Base-by-base conservation (phyloP, 2,329 filamentous ascomycete species). In the Sclerotinia nivalis region DNA sequence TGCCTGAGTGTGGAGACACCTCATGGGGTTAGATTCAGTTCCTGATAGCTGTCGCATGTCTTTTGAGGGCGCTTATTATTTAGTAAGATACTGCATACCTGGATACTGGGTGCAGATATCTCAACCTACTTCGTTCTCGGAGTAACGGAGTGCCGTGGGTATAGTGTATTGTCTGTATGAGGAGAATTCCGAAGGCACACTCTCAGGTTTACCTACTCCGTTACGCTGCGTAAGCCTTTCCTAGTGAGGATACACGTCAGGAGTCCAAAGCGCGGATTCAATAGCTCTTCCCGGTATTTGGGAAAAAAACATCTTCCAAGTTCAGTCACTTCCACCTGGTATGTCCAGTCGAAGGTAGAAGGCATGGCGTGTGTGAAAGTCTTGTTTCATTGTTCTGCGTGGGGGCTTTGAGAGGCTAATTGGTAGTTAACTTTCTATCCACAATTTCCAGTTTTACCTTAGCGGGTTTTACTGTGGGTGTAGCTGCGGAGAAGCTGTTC, bases 151-250 rank as follows among this genome's bases (percentile, higher is more conserved):
- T 65, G 61, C 9, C 2, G 61, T 52, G 34, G 47, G 61, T 52
- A 65, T 52, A 65, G 61, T 65, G 61, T 25, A 64, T 28, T 65
- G 61, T 65, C 61, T 65, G 61, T 37, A 65, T 65, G 47, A 65
- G 61, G 61, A 65, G 61, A 65, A 65, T 52, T 65, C 47, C 61
- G 47, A 65, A 65, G 61, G 34, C 47, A 65, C 61, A 65, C 6
- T 50, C 47, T 65, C 61, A 65, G 47, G 31, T 65, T 22, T 65
- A 65, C 47, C 61, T 37, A 65, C 47, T 22, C 61, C 34, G 47
- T 54, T 65, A n/a, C 61, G 61, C 61, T 28, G 61, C 34, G 61
- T 65, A 65, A 65, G 61, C 43, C 61, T 65, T 52, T 65, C n/a
- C 61, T 65, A 52, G 47, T 25, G 15, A 64, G 47, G 60, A 65